These are phyloP conservation scores for Micromonas commoda DNA, from an alignment of 139 green algal genomes.

Conservation along the genomic window DNA sequence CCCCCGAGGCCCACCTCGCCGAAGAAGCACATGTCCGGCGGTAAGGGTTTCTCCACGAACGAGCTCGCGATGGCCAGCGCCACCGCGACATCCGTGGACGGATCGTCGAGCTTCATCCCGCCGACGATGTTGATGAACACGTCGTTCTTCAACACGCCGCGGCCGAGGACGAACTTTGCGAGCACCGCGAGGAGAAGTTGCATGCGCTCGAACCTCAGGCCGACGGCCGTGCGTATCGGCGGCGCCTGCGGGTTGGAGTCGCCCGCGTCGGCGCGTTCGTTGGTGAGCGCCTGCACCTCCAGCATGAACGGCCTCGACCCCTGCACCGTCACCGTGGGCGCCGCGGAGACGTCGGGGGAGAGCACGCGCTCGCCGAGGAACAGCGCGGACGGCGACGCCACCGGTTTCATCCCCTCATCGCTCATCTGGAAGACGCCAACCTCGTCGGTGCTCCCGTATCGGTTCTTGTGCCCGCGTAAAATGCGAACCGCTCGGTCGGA, in stretches of 20 bases:
- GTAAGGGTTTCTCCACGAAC: conserved; percentile 48
- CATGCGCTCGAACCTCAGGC: conserved; percentile 56
- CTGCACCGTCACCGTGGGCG: conserved; percentile 63
- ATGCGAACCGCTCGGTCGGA: conserved; percentile 31
- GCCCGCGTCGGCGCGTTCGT: not conserved
- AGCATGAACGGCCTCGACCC: conserved; percentile 71
- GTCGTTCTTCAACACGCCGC: conserved; percentile 34
- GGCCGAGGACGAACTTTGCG: conserved; percentile 43
- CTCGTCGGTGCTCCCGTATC: conserved; percentile 75
- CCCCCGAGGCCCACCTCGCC: conserved; percentile 70
- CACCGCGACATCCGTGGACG: conserved; percentile 64
- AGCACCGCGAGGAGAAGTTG: conserved; percentile 69
- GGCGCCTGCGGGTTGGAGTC: conserved; percentile 5
- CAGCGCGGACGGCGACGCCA: conserved; percentile 59
- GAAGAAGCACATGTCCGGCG: conserved; percentile 46
- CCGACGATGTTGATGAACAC: conserved; percentile 70
- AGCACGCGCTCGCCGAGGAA: conserved; percentile 52
- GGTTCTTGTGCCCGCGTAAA: conserved; percentile 74
- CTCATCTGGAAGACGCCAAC: conserved; percentile 81
- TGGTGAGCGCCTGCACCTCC: conserved; percentile 73
- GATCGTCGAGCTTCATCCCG: conserved; percentile 54
- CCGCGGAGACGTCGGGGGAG: conserved; percentile 43
- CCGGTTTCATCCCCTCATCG: conserved; percentile 49
- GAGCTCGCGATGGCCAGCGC: conserved; percentile 51
- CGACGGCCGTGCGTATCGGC: conserved; percentile 42